phyloP scores from a whole-genome alignment of 805 yeast species.

The Candida wancherniae region DNA sequence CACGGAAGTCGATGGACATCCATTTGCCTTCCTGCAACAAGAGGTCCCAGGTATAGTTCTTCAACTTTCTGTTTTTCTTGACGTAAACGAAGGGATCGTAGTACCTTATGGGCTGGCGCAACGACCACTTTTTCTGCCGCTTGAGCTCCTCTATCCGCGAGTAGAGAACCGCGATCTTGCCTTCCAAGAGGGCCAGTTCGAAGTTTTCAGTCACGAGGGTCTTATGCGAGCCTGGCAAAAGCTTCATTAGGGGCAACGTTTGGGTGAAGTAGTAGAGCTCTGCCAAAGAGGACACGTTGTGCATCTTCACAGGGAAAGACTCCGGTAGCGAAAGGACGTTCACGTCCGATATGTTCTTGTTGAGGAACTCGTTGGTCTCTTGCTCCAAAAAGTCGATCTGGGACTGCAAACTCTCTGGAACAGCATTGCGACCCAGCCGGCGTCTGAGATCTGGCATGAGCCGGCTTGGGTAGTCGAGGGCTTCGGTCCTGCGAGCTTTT shows the following conservation, averaged over 20 bases:
- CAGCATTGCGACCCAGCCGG: not conserved
- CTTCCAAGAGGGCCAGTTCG: conserved; percentile 82
- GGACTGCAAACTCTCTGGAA: conserved; percentile 13
- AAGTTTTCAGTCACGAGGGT: conserved; percentile 78
- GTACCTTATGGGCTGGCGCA: conserved; percentile 74
- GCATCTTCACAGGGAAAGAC: conserved; percentile 37
- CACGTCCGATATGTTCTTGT: conserved; percentile 25
- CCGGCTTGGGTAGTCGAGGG: conserved; percentile 10
- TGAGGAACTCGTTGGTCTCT: conserved; percentile 20
- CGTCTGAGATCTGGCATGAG: conserved; percentile 2
- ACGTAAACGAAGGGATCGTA: conserved; percentile 55
- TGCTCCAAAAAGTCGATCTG: conserved; percentile 20
- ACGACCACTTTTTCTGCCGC: conserved; percentile 83
- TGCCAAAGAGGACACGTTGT: conserved; percentile 57
- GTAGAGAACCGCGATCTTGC: conserved; percentile 83
- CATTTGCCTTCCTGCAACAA: conserved; percentile 75
- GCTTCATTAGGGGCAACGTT: conserved; percentile 75
- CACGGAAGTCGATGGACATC: conserved; percentile 75
- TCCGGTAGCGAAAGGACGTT: conserved; percentile 40
- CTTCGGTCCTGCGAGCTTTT: conserved; percentile 6
- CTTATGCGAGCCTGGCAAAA: conserved; percentile 82
- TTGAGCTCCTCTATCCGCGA: conserved; percentile 90
- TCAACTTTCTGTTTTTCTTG: conserved; percentile 20
- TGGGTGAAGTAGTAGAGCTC: conserved; percentile 86
- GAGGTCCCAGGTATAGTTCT: conserved; percentile 65